Evolutionary conservation across 2,329 filamentous ascomycete genomes (phyloP).

Genomic region (Cordyceps militaris): DNA sequence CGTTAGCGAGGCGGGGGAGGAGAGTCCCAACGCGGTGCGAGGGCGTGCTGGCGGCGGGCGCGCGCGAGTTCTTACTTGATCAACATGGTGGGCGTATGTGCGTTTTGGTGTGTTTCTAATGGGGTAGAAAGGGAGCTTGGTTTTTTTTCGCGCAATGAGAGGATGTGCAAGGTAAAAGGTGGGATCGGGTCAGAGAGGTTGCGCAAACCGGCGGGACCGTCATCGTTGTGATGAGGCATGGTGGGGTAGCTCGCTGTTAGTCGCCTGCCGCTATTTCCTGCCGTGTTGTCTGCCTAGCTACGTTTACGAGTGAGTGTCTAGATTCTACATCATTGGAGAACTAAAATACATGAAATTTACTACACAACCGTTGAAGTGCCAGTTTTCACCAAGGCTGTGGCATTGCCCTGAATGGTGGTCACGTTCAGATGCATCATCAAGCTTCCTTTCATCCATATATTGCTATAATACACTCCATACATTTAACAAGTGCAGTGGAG

Average conservation of each 20-base stretch:
- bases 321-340: background rate
- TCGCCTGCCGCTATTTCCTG: background rate
- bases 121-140: background rate
- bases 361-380: background rate
- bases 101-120: background rate
- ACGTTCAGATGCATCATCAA: background rate
- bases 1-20: background rate
- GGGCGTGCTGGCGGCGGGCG: background rate
- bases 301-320: background rate
- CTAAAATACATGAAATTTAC: background rate
- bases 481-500: constrained; percentile 32
- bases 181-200: background rate
- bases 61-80: constrained; percentile 42
- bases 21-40: background rate
- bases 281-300: background rate
- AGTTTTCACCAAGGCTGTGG: background rate
- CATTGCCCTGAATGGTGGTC: background rate
- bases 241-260: background rate
- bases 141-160: background rate
- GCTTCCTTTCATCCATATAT: constrained; percentile 9
- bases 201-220: constrained; percentile 5
- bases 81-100: constrained; percentile 27
- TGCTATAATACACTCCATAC: constrained; percentile 15
- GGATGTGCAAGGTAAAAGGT: background rate
- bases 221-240: constrained; percentile 1